These are phyloP conservation scores for Phoma sp. DNA, from an alignment of 2,329 filamentous ascomycete species.

Conservation along the genomic window DNA sequence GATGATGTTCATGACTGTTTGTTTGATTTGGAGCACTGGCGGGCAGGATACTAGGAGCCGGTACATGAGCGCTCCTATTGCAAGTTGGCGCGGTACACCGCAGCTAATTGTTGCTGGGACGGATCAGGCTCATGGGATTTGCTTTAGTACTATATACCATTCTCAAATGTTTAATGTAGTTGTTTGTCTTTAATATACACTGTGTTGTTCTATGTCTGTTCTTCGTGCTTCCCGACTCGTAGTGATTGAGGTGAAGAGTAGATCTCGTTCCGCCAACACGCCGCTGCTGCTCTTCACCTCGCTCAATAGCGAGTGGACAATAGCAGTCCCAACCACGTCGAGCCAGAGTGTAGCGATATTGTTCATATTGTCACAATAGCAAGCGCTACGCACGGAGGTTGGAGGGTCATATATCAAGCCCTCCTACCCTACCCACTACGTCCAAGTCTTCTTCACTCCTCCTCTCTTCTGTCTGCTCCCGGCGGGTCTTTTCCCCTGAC, in stretches of 20 bases:
- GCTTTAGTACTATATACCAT: conserved; percentile 15
- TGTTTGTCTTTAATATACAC: conserved; percentile 7
- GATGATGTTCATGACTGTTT: conserved; percentile 13
- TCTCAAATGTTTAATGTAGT: conserved; percentile 21
- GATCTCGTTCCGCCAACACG: neutral
- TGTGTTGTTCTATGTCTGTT: no score
- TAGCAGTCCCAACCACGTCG: neutral
- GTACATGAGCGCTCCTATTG: conserved; percentile 6
- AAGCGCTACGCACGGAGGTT: neutral
- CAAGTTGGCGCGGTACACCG: neutral
- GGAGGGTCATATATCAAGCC: neutral
- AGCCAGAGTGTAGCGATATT: neutral
- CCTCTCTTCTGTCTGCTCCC: neutral
- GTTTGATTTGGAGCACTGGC: neutral
- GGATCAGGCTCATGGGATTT: neutral
- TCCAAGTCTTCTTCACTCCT: neutral
- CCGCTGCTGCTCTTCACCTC: neutral
- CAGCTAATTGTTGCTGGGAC: neutral
- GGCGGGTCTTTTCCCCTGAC: neutral
- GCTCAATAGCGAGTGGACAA: neutral
- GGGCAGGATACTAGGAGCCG: neutral
- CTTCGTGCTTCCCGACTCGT: no score
- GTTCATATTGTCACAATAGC: neutral
- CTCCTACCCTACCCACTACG: neutral
- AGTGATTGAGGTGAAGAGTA: no score